Evolutionary conservation across 768 basidiomycete species (phyloP), one percentile per base, ranked within the genome.

Genomic region (Solioccasus polychromus): DNA sequence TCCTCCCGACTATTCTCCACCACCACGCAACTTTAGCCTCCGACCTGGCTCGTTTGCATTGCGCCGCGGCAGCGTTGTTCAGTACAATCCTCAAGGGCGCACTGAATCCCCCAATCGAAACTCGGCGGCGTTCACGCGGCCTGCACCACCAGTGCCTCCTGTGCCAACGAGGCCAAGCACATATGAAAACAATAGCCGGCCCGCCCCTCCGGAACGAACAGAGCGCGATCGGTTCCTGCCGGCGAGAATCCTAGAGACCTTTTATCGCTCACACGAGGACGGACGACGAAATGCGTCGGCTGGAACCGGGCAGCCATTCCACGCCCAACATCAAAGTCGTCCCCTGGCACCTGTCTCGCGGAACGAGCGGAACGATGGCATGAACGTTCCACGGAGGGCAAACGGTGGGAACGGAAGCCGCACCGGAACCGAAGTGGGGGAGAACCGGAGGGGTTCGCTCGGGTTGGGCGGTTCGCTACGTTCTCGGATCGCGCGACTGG

Each of bases 211-310:
- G n/a, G 59, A 57, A 19, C 50, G 59, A 51, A 29, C 53, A 17
- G 60, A 60, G 17, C 51, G 60, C 17, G 60, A 61, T 44, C 51
- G 60, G 39, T 60, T 60, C 45, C 19, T 51, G 4, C 54, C 61
- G 23, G 39, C 55, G 5, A 39, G 60, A 32, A 29, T 63, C 20
- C 41, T 62, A 1, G 60, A 61, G 24, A 55, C 39, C 14, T 39
- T 61, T 25, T 44, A 62, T 44, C 61, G 55, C 23, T 47, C 51
- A 8, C 47, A 48, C 25, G 60, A 63, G 12, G 61, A 61, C 3
- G 49, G 49, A 6, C 48, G 61, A 26, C 61, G 58, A 41, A 60
- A 49, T n/a, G 10, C 39, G 15, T 20, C 58, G 6, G 3, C 22
- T 17, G 43, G 44, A 26, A 25, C 44, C 23, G 46, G 43, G 3